Conservation (phyloP, 768 basidiomycete genomes). For the Mycena kentingensis region DNA sequence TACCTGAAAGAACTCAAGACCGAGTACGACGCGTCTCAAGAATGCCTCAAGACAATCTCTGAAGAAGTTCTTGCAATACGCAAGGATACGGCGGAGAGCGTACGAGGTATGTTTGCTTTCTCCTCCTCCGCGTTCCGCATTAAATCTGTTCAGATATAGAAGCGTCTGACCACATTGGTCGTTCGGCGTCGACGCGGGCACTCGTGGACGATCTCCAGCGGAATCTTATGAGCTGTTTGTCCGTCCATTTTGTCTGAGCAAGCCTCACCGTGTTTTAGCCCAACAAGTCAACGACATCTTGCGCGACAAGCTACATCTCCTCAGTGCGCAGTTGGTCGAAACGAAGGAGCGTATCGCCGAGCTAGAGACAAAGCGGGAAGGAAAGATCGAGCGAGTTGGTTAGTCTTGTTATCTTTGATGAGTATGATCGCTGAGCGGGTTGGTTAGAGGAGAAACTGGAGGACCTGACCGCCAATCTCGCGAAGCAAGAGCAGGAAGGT, state of each 20-base stretch:
- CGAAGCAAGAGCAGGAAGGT: slow-evolving; percentile 22
- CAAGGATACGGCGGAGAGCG: slow-evolving; percentile 19
- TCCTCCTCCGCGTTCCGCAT: neutral
- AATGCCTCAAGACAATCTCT: slow-evolving; percentile 28
- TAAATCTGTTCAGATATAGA: slow-evolving; percentile 27
- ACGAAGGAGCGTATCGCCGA: slow-evolving; percentile 40
- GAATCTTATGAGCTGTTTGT: slow-evolving; percentile 38
- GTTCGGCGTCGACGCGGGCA: slow-evolving; percentile 29
- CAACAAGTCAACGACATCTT: slow-evolving; percentile 52
- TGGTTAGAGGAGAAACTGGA: slow-evolving; percentile 19
- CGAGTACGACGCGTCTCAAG: slow-evolving; percentile 25
- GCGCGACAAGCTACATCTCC: slow-evolving; percentile 45
- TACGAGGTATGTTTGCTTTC: slow-evolving; percentile 29
- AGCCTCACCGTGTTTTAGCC: slow-evolving; percentile 32
- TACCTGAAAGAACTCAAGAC: slow-evolving; percentile 31
- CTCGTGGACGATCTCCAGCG: slow-evolving; percentile 35
- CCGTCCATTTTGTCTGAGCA: neutral
- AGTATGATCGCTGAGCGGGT: neutral
- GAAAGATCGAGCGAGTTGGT: slow-evolving; percentile 22
- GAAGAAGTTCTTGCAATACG: slow-evolving; percentile 29
- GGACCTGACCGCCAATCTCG: slow-evolving; percentile 18
- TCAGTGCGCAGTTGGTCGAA: slow-evolving; percentile 46
- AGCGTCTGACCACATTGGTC: slow-evolving; percentile 29
- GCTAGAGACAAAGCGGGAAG: slow-evolving; percentile 32
- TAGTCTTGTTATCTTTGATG: neutral